Conservation (phyloP, 371 early-diverging fungal species). For the Mortierella sp. region DNA sequence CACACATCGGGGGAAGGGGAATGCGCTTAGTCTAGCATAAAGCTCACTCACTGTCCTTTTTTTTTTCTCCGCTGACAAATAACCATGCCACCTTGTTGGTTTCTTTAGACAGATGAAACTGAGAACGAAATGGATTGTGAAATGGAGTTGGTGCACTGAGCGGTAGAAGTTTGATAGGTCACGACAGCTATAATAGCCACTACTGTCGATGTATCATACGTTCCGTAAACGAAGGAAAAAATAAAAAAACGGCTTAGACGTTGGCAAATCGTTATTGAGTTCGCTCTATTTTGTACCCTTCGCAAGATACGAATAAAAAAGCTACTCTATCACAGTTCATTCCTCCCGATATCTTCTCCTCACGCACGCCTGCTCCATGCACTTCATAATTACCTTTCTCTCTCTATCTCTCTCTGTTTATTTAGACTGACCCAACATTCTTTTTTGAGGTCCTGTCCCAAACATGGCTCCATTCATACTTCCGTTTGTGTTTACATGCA, state of each 20-base stretch:
- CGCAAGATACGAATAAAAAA: neutral
- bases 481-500: neutral
- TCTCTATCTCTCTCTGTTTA: neutral
- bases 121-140: too few species aligned
- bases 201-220: neutral
- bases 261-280: neutral
- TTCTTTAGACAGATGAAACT: too few species aligned
- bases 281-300: neutral
- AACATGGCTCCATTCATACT: neutral
- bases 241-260: neutral
- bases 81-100: too few species aligned
- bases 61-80: too few species aligned
- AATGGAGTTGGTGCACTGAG: neutral
- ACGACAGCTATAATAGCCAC: neutral
- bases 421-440: slow-evolving; percentile 2
- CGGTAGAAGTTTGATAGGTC: neutral
- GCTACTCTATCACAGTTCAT: neutral
- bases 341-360: neutral
- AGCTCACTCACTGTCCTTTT: too few species aligned
- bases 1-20: too few species aligned
- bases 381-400: neutral
- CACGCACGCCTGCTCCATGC: slow-evolving; percentile 1
- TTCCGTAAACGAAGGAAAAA: neutral
- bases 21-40: too few species aligned
- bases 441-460: neutral